Evolutionary conservation across 1,284 basidiomycete species (phyloP), one percentile per base, ranked within the genome.

Genomic region (Xerocomus cyaneibrunnescens): DNA sequence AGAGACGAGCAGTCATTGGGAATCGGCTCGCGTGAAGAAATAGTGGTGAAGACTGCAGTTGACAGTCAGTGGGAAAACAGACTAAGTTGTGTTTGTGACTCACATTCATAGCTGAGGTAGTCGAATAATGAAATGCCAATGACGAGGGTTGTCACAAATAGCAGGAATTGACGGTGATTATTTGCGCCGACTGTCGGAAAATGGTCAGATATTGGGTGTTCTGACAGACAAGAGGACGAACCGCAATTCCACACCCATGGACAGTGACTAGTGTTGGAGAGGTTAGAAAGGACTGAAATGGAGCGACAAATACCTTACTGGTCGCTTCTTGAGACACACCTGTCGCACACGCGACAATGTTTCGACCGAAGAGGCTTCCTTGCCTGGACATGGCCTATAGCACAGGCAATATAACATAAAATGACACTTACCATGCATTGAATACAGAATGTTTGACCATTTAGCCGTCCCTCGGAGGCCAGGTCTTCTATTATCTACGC

Each of bases 211-310:
- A 46, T 45, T 10, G 45, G 5, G 8, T 43, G 9, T 21, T 51
- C 45, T 25, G 4, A 32, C 16, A 30, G 27, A 40, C 16, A 32
- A 37, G 34, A 44, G n/a, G 50, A 74, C 87, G 37, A 66, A 92
- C 91, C 85, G 69, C 96, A 98, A 72, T 98, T 98, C 90, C 94
- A 97, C n/a, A 98, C 87, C 96, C 96, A 99, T 8, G 97, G 97
- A 64, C 96, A 98, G 66, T 98, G 95, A 63, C 92, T 94, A 52
- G 32, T 41, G 13, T 34, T 39, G 7, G 14, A 28, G 43, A 37
- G 52, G 45, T 56, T 38, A 59, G 50, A 40, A 48, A n/a, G 23
- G 13, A 35, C 21, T 16, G 13, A 32, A 19, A 19, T 34, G 25
- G 44, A 17, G 21, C 27, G 43, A 36, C n/a, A 23, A 30, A 21